Conservation (phyloP, 805 yeast genomes). For the Candida vartiovaarae region DNA sequence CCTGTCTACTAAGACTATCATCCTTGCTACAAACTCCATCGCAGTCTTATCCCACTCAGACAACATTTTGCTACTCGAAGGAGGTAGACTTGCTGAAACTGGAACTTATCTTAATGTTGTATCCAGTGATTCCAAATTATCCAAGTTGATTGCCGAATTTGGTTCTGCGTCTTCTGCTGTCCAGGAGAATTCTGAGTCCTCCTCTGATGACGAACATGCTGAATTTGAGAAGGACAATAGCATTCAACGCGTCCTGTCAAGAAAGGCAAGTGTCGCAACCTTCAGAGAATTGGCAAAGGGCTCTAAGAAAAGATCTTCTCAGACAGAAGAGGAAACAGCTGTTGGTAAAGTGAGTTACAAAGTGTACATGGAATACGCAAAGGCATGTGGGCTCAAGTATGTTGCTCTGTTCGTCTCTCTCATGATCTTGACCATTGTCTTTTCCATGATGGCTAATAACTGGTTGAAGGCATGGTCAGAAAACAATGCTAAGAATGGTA, state of each 20-base stretch:
- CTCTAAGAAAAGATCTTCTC: constrained; percentile 14
- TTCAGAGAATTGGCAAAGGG: constrained; percentile 25
- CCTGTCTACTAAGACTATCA: constrained; percentile 61
- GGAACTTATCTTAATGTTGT: constrained; percentile 52
- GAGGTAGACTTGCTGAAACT: constrained; percentile 61
- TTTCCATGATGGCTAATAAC: constrained; percentile 56
- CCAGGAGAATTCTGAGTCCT: too few relatives aligned
- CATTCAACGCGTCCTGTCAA: constrained; percentile 35
- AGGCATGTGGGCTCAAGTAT: constrained; percentile 70
- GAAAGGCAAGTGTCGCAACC: constrained; percentile 58
- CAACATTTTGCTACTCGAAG: constrained; percentile 58
- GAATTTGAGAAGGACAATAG: constrained; percentile 17
- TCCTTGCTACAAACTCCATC: constrained; percentile 83
- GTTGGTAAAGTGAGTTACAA: constrained; percentile 83
- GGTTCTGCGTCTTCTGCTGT: constrained; percentile 28
- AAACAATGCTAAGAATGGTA: constrained; percentile 59
- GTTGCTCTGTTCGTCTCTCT: constrained; percentile 42
- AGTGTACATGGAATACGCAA: constrained; percentile 76
- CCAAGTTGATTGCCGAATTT: constrained; percentile 51
- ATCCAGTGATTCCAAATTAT: constrained; percentile 40
- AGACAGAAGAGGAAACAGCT: constrained; percentile 77
- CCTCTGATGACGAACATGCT: constrained; percentile 26
- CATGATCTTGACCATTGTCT: constrained; percentile 43
- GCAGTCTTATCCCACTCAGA: constrained; percentile 74
- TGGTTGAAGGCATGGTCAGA: constrained; percentile 99